Evolutionary conservation across 306 rosid species (phyloP).

Genomic region (Trichosanthes cucumerina): DNA sequence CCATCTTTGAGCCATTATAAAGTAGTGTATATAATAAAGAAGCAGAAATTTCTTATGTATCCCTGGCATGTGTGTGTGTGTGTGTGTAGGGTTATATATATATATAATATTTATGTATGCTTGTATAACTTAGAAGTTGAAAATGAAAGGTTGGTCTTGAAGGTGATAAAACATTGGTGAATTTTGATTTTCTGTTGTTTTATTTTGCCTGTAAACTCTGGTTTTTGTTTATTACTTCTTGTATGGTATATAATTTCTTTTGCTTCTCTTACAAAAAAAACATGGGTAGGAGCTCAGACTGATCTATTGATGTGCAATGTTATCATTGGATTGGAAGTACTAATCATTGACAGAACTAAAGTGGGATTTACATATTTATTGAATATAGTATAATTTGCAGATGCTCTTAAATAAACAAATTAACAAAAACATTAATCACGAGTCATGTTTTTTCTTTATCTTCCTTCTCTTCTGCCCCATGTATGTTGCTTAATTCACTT

Average conservation of each 20-base stretch:
- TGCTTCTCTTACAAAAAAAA: not conserved
- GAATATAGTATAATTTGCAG: not conserved
- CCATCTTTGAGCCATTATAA: not conserved
- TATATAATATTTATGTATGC: not conserved
- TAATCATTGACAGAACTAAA: not conserved
- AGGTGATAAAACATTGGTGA: not conserved
- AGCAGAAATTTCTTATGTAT: not conserved
- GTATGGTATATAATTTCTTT: not conserved
- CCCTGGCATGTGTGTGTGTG: not conserved
- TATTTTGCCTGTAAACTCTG: not conserved
- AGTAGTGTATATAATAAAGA: not conserved
- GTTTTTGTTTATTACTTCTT: not conserved
- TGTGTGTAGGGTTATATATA: not conserved
- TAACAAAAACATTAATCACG: not conserved
- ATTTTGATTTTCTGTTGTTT: not conserved
- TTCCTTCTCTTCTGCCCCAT: not conserved
- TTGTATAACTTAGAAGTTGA: not conserved
- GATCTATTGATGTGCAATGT: not conserved
- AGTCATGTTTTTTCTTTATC: not conserved
- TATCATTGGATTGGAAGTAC: not conserved
- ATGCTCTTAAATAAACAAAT: not conserved
- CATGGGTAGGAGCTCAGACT: not conserved
- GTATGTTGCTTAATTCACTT: not conserved
- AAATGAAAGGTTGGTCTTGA: not conserved
- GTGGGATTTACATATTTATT: not conserved